These are phyloP conservation scores for Sanghuangporus sanghuang DNA, from an alignment of 1,284 basidiomycete genomes.

Conservation along the genomic window DNA sequence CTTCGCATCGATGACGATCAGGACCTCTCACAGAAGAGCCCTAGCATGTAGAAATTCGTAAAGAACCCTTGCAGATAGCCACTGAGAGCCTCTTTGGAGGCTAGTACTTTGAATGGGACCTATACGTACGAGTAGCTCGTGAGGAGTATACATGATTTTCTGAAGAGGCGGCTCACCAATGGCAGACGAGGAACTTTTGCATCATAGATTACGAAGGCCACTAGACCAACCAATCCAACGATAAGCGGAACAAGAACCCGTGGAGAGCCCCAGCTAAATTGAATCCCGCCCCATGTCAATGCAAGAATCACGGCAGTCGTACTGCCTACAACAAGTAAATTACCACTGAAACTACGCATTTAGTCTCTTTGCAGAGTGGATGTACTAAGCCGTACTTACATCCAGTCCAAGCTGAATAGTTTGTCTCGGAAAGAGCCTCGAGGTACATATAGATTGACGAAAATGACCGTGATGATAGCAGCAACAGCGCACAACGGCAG, in stretches of 20 bases:
- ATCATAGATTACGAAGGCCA: constrained; percentile 24
- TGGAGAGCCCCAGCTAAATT: constrained; percentile 24
- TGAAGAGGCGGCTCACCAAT: constrained; percentile 18
- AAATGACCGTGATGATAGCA: constrained; percentile 24
- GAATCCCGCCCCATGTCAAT: constrained; percentile 24
- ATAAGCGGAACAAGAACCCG: constrained; percentile 24
- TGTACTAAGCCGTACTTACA: constrained; percentile 17
- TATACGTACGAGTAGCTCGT: constrained; percentile 1
- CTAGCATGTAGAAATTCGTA: constrained; percentile 18
- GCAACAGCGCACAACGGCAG: constrained; percentile 27
- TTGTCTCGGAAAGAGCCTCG: constrained; percentile 24
- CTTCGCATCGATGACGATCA: background rate
- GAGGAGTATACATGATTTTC: background rate
- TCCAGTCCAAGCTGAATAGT: constrained; percentile 22
- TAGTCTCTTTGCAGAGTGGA: background rate
- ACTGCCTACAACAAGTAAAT: constrained; percentile 19
- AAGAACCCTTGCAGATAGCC: constrained; percentile 26
- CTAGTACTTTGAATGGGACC: constrained; percentile 24
- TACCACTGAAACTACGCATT: constrained; percentile 9
- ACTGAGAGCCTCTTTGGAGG: constrained; percentile 23
- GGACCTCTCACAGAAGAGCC: constrained; percentile 16
- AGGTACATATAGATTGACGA: constrained; percentile 27
- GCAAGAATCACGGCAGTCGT: constrained; percentile 20
- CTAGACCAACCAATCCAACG: constrained; percentile 23
- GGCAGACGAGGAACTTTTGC: constrained; percentile 21